These are phyloP conservation scores for Spathaspora girioi DNA, from an alignment of 805 yeast species.

Conservation along the genomic window DNA sequence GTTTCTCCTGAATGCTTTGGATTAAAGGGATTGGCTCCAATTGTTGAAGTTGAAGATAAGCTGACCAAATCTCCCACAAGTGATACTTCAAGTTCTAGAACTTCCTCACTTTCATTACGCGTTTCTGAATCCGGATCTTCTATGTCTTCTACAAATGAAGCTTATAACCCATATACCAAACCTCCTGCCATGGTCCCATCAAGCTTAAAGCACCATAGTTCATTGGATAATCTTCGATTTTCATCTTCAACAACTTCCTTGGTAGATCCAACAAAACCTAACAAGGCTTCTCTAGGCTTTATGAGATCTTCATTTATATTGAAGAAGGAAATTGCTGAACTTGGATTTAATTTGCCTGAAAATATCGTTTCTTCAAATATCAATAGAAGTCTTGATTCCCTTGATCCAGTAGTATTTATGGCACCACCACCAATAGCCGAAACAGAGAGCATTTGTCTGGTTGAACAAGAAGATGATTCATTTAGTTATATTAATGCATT, in stretches of 20 bases:
- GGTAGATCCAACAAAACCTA: not conserved
- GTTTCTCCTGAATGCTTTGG: constrained; percentile 14
- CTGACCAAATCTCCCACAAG: constrained; percentile 22
- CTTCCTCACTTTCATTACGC: constrained; percentile 36
- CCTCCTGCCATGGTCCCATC: not conserved
- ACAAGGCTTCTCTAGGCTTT: constrained; percentile 38
- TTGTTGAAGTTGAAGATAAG: constrained; percentile 32
- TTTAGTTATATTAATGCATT: not conserved
- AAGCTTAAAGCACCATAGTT: constrained; percentile 1
- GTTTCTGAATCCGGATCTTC: not conserved
- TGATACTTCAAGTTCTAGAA: constrained; percentile 22
- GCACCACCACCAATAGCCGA: not conserved
- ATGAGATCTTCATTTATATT: constrained; percentile 41
- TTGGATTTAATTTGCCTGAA: constrained; percentile 30
- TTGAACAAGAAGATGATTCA: not conserved
- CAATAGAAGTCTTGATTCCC: not conserved
- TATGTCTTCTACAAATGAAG: not conserved
- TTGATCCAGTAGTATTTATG: not conserved
- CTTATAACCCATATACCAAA: not conserved
- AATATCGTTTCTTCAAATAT: constrained; percentile 15
- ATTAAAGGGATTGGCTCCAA: constrained; percentile 34
- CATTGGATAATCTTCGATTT: not conserved
- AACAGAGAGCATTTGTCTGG: not conserved
- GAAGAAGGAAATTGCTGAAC: constrained; percentile 34
- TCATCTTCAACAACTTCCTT: not conserved